Evolutionary conservation across 805 yeast genomes (phyloP).

Genomic region (Suhomyces xylopsoci): DNA sequence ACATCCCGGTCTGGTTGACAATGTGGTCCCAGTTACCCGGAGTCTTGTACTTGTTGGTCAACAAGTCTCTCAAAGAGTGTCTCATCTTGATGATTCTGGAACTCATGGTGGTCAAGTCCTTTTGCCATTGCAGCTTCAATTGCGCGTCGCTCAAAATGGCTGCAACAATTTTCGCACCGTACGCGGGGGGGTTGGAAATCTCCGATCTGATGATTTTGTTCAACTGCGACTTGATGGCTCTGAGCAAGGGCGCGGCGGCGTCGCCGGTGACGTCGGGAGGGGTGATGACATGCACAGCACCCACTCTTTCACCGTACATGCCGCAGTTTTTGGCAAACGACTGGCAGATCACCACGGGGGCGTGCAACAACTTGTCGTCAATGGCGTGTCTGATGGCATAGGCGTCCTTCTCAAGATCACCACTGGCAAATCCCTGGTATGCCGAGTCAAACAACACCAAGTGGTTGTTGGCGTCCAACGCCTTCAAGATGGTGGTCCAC

Average conservation of each 20-base stretch:
- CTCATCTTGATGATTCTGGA: slow-evolving; percentile 82
- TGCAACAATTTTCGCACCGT: slow-evolving; percentile 90
- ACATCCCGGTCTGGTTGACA: slow-evolving; percentile 91
- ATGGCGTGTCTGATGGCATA: slow-evolving; percentile 74
- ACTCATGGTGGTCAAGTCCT: slow-evolving; percentile 84
- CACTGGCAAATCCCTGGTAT: slow-evolving; percentile 96
- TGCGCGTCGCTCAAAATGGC: slow-evolving; percentile 65
- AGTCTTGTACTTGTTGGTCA: slow-evolving; percentile 56
- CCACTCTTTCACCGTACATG: slow-evolving; percentile 96
- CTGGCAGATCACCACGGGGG: slow-evolving; percentile 78
- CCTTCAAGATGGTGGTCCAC: slow-evolving; percentile 71
- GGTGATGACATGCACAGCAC: slow-evolving; percentile 79
- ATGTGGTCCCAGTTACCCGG: slow-evolving; percentile 95
- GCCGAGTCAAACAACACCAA: slow-evolving; percentile 90
- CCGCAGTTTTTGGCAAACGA: slow-evolving; percentile 97
- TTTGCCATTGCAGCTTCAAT: slow-evolving; percentile 74
- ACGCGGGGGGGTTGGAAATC: slow-evolving; percentile 91
- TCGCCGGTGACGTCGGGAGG: slow-evolving; percentile 31
- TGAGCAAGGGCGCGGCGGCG: slow-evolving; percentile 36
- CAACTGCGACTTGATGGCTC: slow-evolving; percentile 72
- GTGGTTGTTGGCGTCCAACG: slow-evolving; percentile 59
- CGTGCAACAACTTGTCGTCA: slow-evolving; percentile 21
- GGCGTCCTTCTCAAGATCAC: slow-evolving; percentile 78
- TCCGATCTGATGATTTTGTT: slow-evolving; percentile 75
- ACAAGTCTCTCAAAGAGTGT: slow-evolving; percentile 54